A percentile compares a stretch with the other conserved stretches of the same genome.
Evolutionary conservation across 352 stramenopile genomes (phyloP).

Genomic region (Phytophthora cactorum): DNA sequence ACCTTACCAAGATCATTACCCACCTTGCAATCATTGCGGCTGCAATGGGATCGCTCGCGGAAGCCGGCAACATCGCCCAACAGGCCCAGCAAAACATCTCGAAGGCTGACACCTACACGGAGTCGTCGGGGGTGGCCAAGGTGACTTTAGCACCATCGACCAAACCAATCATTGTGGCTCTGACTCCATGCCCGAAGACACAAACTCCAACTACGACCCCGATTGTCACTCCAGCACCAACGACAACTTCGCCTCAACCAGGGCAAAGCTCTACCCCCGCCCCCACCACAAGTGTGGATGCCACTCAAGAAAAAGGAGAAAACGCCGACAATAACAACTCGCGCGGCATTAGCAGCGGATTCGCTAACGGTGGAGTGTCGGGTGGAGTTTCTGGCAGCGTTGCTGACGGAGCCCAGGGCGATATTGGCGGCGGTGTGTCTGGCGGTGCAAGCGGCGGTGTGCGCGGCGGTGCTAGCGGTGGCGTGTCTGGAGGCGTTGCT

Average conservation of each 20-base stretch:
- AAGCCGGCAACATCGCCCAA: constrained; percentile 19
- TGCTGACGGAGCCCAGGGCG: constrained; percentile 1
- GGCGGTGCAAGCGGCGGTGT: constrained; percentile 7
- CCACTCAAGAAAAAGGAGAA: background rate
- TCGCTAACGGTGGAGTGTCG: background rate
- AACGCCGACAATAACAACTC: background rate
- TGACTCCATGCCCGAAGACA: background rate
- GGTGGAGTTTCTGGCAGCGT: background rate
- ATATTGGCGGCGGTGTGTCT: background rate
- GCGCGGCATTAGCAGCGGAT: background rate
- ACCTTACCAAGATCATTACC: constrained; percentile 42
- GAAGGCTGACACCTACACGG: background rate
- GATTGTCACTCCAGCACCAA: background rate
- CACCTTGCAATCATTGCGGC: constrained; percentile 32
- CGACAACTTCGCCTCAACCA: background rate
- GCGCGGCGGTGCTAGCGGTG: background rate
- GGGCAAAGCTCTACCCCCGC: background rate
- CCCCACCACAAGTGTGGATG: background rate
- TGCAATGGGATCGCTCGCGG: constrained; percentile 30
- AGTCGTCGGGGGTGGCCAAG: background rate
- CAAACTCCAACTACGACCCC: background rate
- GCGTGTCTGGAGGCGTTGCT: background rate
- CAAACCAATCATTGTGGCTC: background rate
- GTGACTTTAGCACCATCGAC: background rate
- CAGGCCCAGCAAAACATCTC: constrained; percentile 13